Conservation (phyloP, 2,329 filamentous ascomycete species). For the Aspergillus proliferans region DNA sequence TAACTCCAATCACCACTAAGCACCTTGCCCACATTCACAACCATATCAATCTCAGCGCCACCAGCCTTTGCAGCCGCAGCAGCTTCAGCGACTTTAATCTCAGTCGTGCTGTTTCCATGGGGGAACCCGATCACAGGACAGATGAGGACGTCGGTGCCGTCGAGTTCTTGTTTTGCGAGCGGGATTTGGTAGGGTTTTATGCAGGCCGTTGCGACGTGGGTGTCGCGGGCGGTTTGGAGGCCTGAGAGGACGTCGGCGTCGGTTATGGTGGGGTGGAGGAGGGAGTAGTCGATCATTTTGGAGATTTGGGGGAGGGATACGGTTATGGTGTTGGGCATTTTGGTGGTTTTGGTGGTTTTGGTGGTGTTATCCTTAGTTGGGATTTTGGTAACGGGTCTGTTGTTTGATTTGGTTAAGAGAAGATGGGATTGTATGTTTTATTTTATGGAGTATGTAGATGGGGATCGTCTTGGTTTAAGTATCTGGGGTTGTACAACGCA, state of each 20-base stretch:
- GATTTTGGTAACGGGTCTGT: too few relatives aligned
- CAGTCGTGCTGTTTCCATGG: slow-evolving; percentile 51
- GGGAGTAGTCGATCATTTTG: slow-evolving; percentile 53
- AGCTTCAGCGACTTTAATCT: slow-evolving; percentile 52
- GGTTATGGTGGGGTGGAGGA: slow-evolving; percentile 57
- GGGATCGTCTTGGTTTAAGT: too few relatives aligned
- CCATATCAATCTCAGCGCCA: slow-evolving; percentile 55
- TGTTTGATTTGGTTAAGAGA: too few relatives aligned
- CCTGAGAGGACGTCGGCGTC: slow-evolving; percentile 49
- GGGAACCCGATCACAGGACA: slow-evolving; percentile 59
- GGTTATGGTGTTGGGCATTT: slow-evolving; percentile 17
- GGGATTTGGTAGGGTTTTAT: slow-evolving; percentile 54
- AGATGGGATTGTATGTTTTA: too few relatives aligned
- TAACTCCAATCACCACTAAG: slow-evolving; percentile 54
- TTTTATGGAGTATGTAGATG: too few relatives aligned
- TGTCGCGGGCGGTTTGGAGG: slow-evolving; percentile 42
- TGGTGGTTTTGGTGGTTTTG: background rate
- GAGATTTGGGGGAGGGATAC: slow-evolving; percentile 26
- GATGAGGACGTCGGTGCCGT: slow-evolving; percentile 44
- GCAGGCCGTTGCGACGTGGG: slow-evolving; percentile 52
- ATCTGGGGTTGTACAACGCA: too few relatives aligned
- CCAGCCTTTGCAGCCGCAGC: slow-evolving; percentile 43
- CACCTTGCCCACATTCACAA: slow-evolving; percentile 54
- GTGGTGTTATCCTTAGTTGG: too few relatives aligned
- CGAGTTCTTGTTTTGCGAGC: slow-evolving; percentile 43